A percentile compares a stretch with the other conserved stretches of the same genome.
These are phyloP conservation scores for Tetramitus jugosus DNA, from an alignment of 208 protist genomes.

Conservation along the genomic window DNA sequence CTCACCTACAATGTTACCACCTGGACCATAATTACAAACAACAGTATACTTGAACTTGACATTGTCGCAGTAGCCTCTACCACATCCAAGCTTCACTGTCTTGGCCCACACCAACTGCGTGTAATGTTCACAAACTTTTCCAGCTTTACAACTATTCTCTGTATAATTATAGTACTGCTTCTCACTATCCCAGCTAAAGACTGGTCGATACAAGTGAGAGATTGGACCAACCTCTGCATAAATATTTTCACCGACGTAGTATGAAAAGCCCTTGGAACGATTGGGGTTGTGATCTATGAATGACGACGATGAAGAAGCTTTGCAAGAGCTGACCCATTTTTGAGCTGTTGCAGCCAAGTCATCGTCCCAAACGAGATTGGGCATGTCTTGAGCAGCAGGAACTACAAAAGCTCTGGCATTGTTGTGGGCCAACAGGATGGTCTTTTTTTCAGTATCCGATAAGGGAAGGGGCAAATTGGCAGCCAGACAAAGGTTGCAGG, in stretches of 20 bases:
- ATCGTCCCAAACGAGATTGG: background rate
- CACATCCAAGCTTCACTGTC: background rate
- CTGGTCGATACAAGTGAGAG: background rate
- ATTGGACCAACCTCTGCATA: background rate
- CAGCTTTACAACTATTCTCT: background rate
- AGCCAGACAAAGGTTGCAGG: too few relatives aligned
- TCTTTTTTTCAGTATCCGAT: background rate
- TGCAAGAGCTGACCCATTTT: background rate
- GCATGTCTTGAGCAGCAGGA: background rate
- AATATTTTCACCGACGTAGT: background rate
- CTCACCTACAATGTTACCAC: constrained; percentile 1
- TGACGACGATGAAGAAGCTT: background rate
- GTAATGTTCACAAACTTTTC: constrained; percentile 18
- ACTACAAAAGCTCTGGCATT: background rate
- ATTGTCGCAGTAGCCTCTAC: background rate
- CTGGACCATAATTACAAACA: constrained; percentile 19
- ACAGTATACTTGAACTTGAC: background rate
- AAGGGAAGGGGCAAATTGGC: too few relatives aligned
- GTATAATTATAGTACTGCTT: background rate
- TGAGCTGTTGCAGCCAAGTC: background rate
- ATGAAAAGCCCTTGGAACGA: background rate
- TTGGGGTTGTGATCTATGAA: background rate
- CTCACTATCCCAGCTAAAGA: background rate
- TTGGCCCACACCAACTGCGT: constrained; percentile 16
- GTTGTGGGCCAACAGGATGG: background rate